A percentile compares a stretch with the other conserved stretches of the same genome.
These are phyloP conservation scores for Solanum chiquidenum DNA, from an alignment of 257 asterid genomes.

Conservation along the genomic window DNA sequence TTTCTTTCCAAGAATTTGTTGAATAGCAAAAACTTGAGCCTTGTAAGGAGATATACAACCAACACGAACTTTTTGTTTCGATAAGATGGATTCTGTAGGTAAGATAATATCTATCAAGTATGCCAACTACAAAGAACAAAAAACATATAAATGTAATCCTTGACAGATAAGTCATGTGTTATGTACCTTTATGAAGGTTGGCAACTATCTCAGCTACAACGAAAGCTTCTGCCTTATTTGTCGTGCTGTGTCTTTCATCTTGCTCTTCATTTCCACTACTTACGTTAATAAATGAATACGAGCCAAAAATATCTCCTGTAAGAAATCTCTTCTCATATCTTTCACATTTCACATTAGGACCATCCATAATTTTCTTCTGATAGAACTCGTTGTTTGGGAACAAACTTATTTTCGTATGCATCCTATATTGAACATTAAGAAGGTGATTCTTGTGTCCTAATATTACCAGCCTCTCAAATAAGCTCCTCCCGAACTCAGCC, in stretches of 20 bases:
- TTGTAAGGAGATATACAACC: constrained; percentile 85
- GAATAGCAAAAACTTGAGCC: constrained; percentile 58
- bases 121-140: not conserved
- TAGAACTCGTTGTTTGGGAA: constrained; percentile 49
- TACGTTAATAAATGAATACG: constrained; percentile 55
- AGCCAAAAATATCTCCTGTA: constrained; percentile 29
- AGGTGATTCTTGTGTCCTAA: constrained; percentile 36
- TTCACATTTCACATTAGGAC: constrained; percentile 23
- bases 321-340: constrained; percentile 16
- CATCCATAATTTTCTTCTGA: constrained; percentile 22
- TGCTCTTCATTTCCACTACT: constrained; percentile 39
- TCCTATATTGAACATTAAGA: constrained; percentile 46
- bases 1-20: constrained; percentile 33
- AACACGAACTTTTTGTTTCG: constrained; percentile 35
- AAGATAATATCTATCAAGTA: not conserved
- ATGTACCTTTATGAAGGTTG: constrained; percentile 33
- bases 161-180: not conserved
- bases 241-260: constrained; percentile 23
- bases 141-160: not conserved
- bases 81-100: constrained; percentile 21
- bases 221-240: constrained; percentile 40
- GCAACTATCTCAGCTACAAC: constrained; percentile 43
- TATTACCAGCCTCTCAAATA: constrained; percentile 49
- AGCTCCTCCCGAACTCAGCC: constrained; percentile 37
- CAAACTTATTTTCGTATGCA: constrained; percentile 46